A percentile compares a stretch with the other conserved stretches of the same genome.
phyloP scores from a whole-genome alignment of 768 basidiomycete species.

The Suillus decipiens region DNA sequence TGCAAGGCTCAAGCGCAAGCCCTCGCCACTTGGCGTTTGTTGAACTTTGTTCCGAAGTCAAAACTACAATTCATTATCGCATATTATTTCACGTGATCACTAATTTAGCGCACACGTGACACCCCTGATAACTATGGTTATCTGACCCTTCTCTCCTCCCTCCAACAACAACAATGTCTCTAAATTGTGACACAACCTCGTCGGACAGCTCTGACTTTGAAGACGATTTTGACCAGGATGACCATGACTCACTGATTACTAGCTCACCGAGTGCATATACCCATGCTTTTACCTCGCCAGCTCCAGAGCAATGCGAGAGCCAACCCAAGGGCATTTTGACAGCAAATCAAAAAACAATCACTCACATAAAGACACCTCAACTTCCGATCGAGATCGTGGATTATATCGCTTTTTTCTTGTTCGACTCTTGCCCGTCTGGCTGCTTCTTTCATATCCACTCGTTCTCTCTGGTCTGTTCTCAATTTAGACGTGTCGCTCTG shows the following conservation, averaged over 20 bases:
- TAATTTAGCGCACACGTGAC: background rate
- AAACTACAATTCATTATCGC: background rate
- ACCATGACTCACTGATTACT: constrained; percentile 17
- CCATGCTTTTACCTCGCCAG: constrained; percentile 27
- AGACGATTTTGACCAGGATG: constrained; percentile 12
- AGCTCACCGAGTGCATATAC: constrained; percentile 15
- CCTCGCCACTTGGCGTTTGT: background rate
- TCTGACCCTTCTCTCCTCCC: constrained; percentile 6
- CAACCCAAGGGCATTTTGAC: background rate
- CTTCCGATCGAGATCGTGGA: constrained; percentile 37
- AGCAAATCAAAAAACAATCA: background rate
- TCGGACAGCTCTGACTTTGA: constrained; percentile 18
- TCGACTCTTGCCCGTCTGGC: constrained; percentile 21
- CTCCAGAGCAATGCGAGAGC: constrained; percentile 16
- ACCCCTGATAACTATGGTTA: constrained; percentile 1
- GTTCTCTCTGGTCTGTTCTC: constrained; percentile 42
- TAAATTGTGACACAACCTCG: background rate
- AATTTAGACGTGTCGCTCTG: constrained; percentile 45
- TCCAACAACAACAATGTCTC: constrained; percentile 20
- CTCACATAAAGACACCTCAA: constrained; percentile 10
- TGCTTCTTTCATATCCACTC: constrained; percentile 39
- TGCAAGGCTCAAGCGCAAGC: background rate
- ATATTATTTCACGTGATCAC: constrained; percentile 21
- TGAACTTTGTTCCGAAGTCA: background rate
- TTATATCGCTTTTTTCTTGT: constrained; percentile 20